Evolutionary conservation across 768 basidiomycete genomes (phyloP).

Genomic region (Hirschioporus abietinus): DNA sequence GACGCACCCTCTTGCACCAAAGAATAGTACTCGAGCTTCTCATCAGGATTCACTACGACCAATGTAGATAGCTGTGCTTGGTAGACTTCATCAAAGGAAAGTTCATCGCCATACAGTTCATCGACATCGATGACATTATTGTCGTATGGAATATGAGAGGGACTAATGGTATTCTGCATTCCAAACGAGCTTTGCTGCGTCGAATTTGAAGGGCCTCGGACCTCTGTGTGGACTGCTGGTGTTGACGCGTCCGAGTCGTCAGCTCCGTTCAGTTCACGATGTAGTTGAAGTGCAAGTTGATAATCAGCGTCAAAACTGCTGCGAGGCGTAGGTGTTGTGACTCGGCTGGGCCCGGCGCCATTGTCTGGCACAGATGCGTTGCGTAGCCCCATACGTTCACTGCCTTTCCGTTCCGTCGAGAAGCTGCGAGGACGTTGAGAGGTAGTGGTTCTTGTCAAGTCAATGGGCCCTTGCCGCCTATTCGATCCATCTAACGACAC

Average conservation of each 20-base stretch:
- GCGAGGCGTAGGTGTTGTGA: slow-evolving; percentile 1
- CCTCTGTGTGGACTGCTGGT: neutral
- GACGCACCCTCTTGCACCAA: neutral
- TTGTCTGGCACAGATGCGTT: neutral
- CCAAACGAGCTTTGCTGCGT: neutral
- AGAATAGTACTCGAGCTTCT: neutral
- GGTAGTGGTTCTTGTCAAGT: neutral
- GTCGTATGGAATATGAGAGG: neutral
- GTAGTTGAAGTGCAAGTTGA: slow-evolving; percentile 3
- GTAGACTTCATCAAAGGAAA: neutral
- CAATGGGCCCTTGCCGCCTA: neutral
- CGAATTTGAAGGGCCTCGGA: neutral
- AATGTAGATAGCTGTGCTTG: neutral
- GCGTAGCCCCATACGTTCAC: neutral
- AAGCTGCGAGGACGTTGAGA: neutral
- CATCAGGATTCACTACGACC: neutral
- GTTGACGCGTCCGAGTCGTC: neutral
- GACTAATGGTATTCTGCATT: neutral
- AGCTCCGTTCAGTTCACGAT: neutral
- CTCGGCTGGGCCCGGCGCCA: neutral
- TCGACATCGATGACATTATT: neutral
- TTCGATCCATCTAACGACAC: neutral
- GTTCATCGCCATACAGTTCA: neutral
- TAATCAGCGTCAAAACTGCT: slow-evolving; percentile 1
- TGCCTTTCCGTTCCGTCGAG: slow-evolving; percentile 9